Conservation (phyloP, 345 rosid species). For the Euphorbia pulcherrima region DNA sequence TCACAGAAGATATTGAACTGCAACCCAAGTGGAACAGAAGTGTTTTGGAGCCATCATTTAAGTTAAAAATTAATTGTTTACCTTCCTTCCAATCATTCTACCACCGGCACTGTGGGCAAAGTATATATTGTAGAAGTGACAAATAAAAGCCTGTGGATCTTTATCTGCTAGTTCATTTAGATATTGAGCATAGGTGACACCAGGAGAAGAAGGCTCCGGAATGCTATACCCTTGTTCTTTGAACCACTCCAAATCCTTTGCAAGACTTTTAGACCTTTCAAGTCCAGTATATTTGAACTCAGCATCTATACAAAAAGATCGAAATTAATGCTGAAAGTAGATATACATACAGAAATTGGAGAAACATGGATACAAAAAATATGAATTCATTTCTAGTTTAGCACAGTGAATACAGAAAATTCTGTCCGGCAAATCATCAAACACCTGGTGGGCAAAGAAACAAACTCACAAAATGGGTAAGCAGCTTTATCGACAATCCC, state of each 20-base stretch:
- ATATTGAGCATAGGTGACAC: slow-evolving; percentile 50
- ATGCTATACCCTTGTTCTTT: slow-evolving; percentile 75
- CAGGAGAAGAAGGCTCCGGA: slow-evolving; percentile 81
- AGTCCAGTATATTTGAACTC: slow-evolving; percentile 82
- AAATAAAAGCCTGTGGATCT: slow-evolving; percentile 92
- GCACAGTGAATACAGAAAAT: neutral
- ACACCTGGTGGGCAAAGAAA: neutral
- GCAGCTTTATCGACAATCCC: slow-evolving; percentile 53
- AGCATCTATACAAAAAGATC: slow-evolving; percentile 44
- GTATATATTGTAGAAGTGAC: slow-evolving; percentile 93
- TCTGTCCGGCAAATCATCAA: neutral
- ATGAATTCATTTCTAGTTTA: no score
- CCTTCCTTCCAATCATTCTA: slow-evolving; percentile 94
- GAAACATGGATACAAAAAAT: neutral
- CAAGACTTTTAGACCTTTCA: slow-evolving; percentile 69
- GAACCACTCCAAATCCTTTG: slow-evolving; percentile 83
- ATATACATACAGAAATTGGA: neutral
- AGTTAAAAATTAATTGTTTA: slow-evolving; percentile 21
- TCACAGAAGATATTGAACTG: neutral
- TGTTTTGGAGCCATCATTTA: neutral
- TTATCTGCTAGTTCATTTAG: slow-evolving; percentile 67
- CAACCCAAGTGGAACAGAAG: neutral
- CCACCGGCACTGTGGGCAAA: slow-evolving; percentile 98
- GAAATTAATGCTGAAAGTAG: neutral
- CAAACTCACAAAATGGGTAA: slow-evolving; percentile 67